Evolutionary conservation across 345 rosid species (phyloP).

Genomic region (Eucalyptus marginata): DNA sequence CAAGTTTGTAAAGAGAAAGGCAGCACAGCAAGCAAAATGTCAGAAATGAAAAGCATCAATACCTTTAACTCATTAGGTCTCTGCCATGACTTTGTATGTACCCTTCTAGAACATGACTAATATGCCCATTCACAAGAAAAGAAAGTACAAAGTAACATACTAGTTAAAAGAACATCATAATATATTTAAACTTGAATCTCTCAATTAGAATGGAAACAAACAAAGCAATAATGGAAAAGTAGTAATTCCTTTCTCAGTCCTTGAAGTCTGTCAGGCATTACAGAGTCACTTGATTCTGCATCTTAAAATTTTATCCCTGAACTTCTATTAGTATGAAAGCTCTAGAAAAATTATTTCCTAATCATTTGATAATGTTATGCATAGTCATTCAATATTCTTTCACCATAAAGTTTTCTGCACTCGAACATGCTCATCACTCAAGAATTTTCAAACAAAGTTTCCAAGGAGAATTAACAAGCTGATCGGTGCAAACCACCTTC

Average conservation of each 20-base stretch:
- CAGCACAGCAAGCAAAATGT: background rate
- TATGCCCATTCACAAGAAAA: background rate
- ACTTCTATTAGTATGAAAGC: background rate
- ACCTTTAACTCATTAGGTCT: background rate
- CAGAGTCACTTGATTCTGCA: background rate
- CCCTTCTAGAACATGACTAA: background rate
- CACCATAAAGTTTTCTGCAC: background rate
- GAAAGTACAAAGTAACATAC: background rate
- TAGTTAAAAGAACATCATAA: background rate
- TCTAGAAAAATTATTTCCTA: background rate
- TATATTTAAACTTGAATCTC: background rate
- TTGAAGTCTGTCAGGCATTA: background rate
- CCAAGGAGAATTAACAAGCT: background rate
- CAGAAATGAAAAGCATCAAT: background rate
- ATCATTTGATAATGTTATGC: background rate
- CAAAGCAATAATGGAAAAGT: background rate
- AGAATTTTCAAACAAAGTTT: background rate
- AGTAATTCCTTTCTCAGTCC: background rate
- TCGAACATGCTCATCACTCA: background rate
- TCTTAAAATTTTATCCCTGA: background rate
- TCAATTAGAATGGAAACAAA: background rate
- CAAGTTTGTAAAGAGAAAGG: background rate
- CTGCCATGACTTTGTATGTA: background rate
- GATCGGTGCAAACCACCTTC: background rate
- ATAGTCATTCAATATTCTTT: background rate